Evolutionary conservation across 805 yeast genomes (phyloP).

Genomic region (Wickerhamomyces queroliae): DNA sequence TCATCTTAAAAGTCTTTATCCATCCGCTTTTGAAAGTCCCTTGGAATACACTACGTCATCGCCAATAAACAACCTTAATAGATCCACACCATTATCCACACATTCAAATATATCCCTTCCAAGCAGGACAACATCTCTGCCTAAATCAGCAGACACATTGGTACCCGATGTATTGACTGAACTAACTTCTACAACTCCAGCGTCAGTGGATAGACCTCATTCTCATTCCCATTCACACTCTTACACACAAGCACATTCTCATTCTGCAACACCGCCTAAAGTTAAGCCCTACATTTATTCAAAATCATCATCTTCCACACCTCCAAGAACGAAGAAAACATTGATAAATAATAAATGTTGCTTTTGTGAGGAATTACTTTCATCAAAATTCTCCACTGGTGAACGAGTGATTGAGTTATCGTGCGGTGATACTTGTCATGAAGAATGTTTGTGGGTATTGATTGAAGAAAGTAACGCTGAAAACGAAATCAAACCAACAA

Average conservation of each 20-base stretch:
- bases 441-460: slow-evolving; percentile 33
- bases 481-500: neutral
- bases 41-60: neutral
- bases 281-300: slow-evolving; percentile 16
- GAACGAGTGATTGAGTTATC: slow-evolving; percentile 33
- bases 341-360: slow-evolving; percentile 26
- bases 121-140: neutral
- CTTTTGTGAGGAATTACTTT: slow-evolving; percentile 37
- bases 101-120: neutral
- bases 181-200: too few relatives aligned
- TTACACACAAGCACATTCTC: too few relatives aligned
- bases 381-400: slow-evolving; percentile 26
- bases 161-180: too few relatives aligned
- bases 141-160: neutral
- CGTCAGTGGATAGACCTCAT: too few relatives aligned
- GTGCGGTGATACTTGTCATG: slow-evolving; percentile 42
- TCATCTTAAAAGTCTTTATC: neutral
- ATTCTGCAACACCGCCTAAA: slow-evolving; percentile 6
- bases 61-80: neutral
- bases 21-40: neutral
- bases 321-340: slow-evolving; percentile 12
- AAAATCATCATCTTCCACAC: slow-evolving; percentile 8
- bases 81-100: neutral
- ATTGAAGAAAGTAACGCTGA: neutral
- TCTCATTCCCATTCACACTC: too few relatives aligned